Conservation (phyloP, 108 stramenopile genomes). For the Conticribra weissflogii region DNA sequence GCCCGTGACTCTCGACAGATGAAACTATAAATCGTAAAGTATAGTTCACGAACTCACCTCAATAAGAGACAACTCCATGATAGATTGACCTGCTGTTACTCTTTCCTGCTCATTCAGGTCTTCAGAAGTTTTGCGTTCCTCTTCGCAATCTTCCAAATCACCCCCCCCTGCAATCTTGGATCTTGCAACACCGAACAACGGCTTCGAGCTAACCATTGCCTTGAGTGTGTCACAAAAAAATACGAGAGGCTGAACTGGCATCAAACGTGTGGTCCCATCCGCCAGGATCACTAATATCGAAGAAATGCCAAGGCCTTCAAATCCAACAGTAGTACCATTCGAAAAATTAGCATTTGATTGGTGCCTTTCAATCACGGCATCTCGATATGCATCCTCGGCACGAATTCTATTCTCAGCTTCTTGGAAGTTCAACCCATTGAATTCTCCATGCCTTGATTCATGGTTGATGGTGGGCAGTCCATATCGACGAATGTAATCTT, state of each 20-base stretch:
- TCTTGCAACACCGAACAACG: conserved; percentile 20
- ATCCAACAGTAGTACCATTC: conserved; percentile 6
- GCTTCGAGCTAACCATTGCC: conserved; percentile 29
- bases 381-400: conserved; percentile 20
- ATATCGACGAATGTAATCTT: conserved; percentile 42
- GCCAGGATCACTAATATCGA: conserved; percentile 29
- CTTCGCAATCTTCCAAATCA: background rate
- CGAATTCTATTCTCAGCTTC: conserved; percentile 31
- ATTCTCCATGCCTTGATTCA: conserved; percentile 31
- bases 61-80: conserved; percentile 41
- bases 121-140: background rate
- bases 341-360: background rate
- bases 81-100: background rate
- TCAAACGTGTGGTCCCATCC: conserved; percentile 14
- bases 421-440: conserved; percentile 40
- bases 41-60: conserved; percentile 38
- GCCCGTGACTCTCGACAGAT: conserved; percentile 5
- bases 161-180: background rate
- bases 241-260: conserved; percentile 34
- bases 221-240: conserved; percentile 44
- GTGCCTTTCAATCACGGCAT: conserved; percentile 10
- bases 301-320: conserved; percentile 1
- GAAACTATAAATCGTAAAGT: conserved; percentile 11
- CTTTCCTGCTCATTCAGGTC: conserved; percentile 1
- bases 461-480: conserved; percentile 16